Evolutionary conservation across 2,329 filamentous ascomycete species (phyloP), one percentile per base, ranked within the genome.

Genomic region (Aspergillus nomiae): DNA sequence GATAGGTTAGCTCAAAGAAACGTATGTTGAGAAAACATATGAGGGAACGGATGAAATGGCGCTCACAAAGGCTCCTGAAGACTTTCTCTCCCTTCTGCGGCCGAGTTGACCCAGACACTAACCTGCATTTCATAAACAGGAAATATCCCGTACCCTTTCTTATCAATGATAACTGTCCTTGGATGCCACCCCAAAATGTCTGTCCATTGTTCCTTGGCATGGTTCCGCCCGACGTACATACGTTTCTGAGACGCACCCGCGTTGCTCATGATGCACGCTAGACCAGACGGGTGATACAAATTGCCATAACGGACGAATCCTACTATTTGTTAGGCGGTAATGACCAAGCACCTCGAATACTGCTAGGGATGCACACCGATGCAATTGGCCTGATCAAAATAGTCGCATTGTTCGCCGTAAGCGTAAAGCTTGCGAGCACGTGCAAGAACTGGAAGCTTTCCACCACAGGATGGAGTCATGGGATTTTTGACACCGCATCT

Each of bases 341-440:
- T n/a, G 56, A 51, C 10, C 26, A 41, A 26, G 60, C 38, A 28
- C 5, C 14, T 1, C 6, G 50, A 2, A 36, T 24, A 41, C 8
- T 26, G 26, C 43, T 51, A 41, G 26, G 19, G 28, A 56, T 51
- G 69, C 71, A 34, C 2, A 58, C 88, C 89, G 59, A 91, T 83
- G 72, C 87, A 89, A 59, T 85, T 84, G 14, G 82, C 76, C 11
- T 82, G 77, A 69, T 89, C 84, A 66, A 88, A 88, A 71, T 90
- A 91, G 67, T 91, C 84, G 48, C 82, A 77, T 71, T 91, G 89
- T 28, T 81, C 77, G 9, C 89, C 89, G 66, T 91, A 90, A 0
- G 89, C 87, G 71, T 88, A 91, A 8, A 89, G 77, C 69, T 87
- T 88, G 10, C 89, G 83, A 1, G 87, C 87, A 11, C 89, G 82